Conservation (phyloP, 441 rosid genomes). For the Gossypium schwendimanii region DNA sequence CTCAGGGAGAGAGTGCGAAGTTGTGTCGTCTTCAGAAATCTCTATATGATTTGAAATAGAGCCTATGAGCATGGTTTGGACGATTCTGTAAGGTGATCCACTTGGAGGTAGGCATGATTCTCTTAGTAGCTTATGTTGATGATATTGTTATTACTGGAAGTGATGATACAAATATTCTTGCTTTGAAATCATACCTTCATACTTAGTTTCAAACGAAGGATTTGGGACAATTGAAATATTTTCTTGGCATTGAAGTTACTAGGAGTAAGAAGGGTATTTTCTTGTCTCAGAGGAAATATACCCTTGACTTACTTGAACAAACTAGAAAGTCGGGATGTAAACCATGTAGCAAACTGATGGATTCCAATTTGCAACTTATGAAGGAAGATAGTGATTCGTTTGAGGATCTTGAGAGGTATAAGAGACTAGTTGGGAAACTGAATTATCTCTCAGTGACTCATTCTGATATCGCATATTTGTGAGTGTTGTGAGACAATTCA, state of each 20-base stretch:
- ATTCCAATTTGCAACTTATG: too few species aligned
- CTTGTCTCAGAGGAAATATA: too few species aligned
- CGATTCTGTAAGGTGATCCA: not conserved
- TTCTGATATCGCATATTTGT: not conserved
- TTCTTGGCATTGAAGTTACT: too few species aligned
- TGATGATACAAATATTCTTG: not conserved
- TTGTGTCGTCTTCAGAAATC: not conserved
- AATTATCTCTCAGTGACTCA: not conserved
- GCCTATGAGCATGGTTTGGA: not conserved
- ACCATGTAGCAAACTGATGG: too few species aligned
- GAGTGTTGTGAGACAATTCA: not conserved
- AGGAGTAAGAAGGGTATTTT: too few species aligned
- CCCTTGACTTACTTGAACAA: too few species aligned
- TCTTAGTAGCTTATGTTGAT: not conserved
- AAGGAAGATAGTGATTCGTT: not conserved
- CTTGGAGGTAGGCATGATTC: too few species aligned
- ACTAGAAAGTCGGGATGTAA: too few species aligned
- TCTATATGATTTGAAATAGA: not conserved
- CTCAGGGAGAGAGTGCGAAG: not conserved
- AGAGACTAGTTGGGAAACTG: not conserved
- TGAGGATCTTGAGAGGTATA: not conserved
- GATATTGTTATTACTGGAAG: not conserved
- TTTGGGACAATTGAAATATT: too few species aligned
- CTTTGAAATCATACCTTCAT: not conserved
- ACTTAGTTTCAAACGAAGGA: not conserved